Base-by-base conservation (phyloP, 2,329 filamentous ascomycete genomes). In the Claviceps maximensis region DNA sequence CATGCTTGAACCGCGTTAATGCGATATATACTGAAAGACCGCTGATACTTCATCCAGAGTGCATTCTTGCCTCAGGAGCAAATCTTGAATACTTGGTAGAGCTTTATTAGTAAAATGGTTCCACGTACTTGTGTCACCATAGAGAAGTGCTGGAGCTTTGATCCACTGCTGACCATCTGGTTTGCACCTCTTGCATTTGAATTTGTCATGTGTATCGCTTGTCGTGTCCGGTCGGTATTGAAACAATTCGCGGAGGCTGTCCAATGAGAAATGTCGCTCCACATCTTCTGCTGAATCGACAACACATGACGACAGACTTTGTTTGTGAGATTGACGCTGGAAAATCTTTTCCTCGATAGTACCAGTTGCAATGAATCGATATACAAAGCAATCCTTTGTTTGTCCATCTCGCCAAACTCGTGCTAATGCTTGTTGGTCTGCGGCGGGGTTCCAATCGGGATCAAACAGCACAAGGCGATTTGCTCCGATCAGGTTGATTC, bases 291-390 rank as follows among this genome's bases (percentile, higher is more conserved):
- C 91, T 2, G 87, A 90, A 68, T 98, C 93, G 8, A 98, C 93
- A 4, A 98, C 93, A 61, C 90, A 96, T 0, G 89, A 95, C 0
- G 91, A 97, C 1, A 98, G 75, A 8, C 89, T 94, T 69, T 98
- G 93, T 70, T 98, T 98, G 74, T 98, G 94, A 1, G 88, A 95
- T 65, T 98, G 93, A 10, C 94, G 85, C 69, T 98, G 93, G 72
- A 98, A 98, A 60, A 98, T 96, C 72, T 98, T 98, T 69, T 98
- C 93, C 65, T 98, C 93, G 56, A 98, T 98, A 0, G 90, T 96
- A 4, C 93, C 93, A 0, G 94, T 97, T 0, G 90, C 87, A 62
- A 98, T 98, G 71, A 98, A 98, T n/a, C 93, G 87, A 68, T 98
- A 98, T 17, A 98, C 93, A 62, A 98, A 98, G 64, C 93, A 98